These are phyloP conservation scores for Alternaria conjuncta DNA, from an alignment of 2,329 filamentous ascomycete genomes.

Conservation along the genomic window DNA sequence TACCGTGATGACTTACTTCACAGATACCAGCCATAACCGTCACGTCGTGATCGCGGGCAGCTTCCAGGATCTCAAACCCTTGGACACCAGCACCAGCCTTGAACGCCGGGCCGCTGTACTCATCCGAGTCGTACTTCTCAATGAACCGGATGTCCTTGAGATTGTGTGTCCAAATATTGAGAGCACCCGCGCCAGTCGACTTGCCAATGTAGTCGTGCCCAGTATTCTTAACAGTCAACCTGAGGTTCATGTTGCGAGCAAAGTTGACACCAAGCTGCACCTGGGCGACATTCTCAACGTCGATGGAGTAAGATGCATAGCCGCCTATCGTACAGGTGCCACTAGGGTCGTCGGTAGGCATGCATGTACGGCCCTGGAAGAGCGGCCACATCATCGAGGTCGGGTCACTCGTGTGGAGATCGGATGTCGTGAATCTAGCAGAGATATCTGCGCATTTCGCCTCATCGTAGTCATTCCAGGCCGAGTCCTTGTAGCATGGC, in stretches of 20 bases:
- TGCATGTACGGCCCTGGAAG: conserved; percentile 33
- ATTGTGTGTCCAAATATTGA: conserved; percentile 40
- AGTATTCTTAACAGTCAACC: conserved; percentile 26
- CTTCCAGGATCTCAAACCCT: conserved; percentile 25
- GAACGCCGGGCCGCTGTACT: conserved; percentile 30
- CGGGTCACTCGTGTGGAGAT: conserved; percentile 22
- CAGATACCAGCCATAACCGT: conserved; percentile 22
- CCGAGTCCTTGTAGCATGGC: conserved; percentile 28
- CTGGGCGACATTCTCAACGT: conserved; percentile 22
- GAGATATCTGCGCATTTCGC: conserved; percentile 21
- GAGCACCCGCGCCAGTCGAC: conserved; percentile 31
- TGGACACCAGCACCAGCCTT: conserved; percentile 35
- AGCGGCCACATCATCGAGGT: conserved; percentile 35
- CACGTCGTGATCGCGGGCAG: conserved; percentile 30
- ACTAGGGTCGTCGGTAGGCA: conserved; percentile 18
- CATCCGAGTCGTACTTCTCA: conserved; percentile 10
- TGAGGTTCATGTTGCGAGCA: conserved; percentile 25
- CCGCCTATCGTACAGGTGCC: conserved; percentile 21
- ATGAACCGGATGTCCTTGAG: conserved; percentile 27
- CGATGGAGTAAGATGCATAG: conserved; percentile 22
- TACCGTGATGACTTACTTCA: conserved; percentile 29
- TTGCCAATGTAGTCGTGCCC: conserved; percentile 29
- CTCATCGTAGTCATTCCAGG: conserved; percentile 12
- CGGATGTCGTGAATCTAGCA: conserved; percentile 12
- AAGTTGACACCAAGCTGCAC: conserved; percentile 27